Conservation (phyloP, 176 grass and related monocot species). For the Puya raimondii region DNA sequence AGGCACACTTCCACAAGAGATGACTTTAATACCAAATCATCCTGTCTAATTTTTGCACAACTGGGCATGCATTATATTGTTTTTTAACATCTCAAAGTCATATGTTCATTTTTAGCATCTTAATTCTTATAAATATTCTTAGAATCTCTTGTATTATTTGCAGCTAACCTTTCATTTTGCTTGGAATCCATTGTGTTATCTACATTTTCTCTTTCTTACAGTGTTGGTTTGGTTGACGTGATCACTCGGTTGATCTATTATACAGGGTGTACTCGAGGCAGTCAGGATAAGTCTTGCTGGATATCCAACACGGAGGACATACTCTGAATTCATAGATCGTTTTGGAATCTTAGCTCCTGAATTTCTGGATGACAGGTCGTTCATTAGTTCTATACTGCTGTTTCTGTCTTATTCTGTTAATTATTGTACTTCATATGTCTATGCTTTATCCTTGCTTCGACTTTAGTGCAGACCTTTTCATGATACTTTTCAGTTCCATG, state of each 20-base stretch:
- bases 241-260: conserved; percentile 8
- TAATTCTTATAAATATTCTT: not conserved
- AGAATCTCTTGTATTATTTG: not conserved
- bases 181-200: not conserved
- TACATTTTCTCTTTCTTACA: conserved; percentile 1
- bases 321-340: conserved; percentile 72
- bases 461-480: no score
- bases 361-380: conserved; percentile 52
- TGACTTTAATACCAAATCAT: no score
- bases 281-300: conserved; percentile 94
- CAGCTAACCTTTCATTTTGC: conserved; percentile 2
- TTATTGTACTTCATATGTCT: no score
- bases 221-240: conserved; percentile 3
- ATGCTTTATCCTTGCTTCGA: no score
- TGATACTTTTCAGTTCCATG: no score
- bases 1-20: no score
- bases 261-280: conserved; percentile 85
- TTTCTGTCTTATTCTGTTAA: not conserved
- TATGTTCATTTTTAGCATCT: no score
- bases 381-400: conserved; percentile 3
- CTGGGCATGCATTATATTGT: no score
- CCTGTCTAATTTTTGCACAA: no score
- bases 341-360: conserved; percentile 76
- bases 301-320: conserved; percentile 84
- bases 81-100: no score